Evolutionary conservation across 2,329 filamentous ascomycete genomes (phyloP), one percentile per base, ranked within the genome.

Genomic region (Thielaviopsis ethacetica): DNA sequence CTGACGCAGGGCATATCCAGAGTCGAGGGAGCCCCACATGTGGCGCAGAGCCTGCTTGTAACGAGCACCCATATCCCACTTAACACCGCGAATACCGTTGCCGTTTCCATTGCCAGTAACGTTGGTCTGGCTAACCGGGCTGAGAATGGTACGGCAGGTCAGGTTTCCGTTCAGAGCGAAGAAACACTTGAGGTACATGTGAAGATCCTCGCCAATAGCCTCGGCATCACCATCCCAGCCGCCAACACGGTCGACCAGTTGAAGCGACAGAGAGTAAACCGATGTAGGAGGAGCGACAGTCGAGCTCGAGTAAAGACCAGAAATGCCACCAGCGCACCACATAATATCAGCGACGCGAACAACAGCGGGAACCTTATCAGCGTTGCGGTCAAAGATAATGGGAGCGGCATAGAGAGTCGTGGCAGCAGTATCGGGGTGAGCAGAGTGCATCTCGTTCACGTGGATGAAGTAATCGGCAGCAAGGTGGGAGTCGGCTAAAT

Each of bases 181-280:
- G 72, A 88, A 88, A 68, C 83, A 87, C 73, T 88, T 88, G 62
- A 88, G 75, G 66, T 85, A 85, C 85, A 88, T 88, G 71, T 88
- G 85, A 66, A 88, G 70, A 66, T 88, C 85, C 69, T 88, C 85
- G 51, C 85, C 85, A 64, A 88, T 88, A 21, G 85, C 84, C 62
- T 86, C 84, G 1, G 80, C 76, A 56, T 80, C 83, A 58, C 80
- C 79, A 66, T 88, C 85, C 85, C 84, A 88, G 26, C 85, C 85
- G 10, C 83, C 82, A 30, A 86, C 84, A 27, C 79, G 76, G 64
- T 86, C 83, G 49, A 84, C 78, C 17, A 88, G 71, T 53, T 79
- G 76, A 49, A 88, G 76, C 1, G 84, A 81, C 0, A 88, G 68
- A 5, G 84, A 87, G 66, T 88, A 88, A 38, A 88, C 85, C 0